Conservation (phyloP, 129 eudicot genomes). For the Lonicera japonica region DNA sequence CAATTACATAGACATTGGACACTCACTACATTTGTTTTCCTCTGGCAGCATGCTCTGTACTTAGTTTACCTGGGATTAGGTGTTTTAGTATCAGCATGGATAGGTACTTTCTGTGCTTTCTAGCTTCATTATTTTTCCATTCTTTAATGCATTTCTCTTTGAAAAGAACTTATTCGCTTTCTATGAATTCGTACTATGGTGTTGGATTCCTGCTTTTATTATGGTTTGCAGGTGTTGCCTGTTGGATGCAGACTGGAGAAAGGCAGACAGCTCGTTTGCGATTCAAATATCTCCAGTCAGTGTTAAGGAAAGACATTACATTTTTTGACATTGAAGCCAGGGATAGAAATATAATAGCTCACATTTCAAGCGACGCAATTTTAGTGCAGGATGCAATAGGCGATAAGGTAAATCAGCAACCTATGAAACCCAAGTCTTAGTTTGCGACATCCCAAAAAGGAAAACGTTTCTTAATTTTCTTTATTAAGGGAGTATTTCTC, state of each 20-base stretch:
- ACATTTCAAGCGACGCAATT: slow-evolving; percentile 76
- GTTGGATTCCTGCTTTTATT: background rate
- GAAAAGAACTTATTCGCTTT: background rate
- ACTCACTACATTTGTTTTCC: slow-evolving; percentile 10
- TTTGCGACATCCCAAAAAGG: background rate
- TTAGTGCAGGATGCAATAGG: slow-evolving; percentile 88
- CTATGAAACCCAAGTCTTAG: too few species aligned
- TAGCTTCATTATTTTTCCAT: background rate
- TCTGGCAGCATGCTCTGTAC: slow-evolving; percentile 62
- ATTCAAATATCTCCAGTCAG: slow-evolving; percentile 54
- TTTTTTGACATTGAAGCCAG: slow-evolving; percentile 75
- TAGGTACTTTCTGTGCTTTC: slow-evolving; percentile 34
- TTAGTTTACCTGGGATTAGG: slow-evolving; percentile 74
- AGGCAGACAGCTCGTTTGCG: slow-evolving; percentile 77
- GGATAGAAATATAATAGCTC: slow-evolving; percentile 44
- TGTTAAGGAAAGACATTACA: slow-evolving; percentile 52
- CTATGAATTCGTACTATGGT: background rate
- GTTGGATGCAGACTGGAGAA: slow-evolving; percentile 85
- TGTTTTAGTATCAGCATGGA: slow-evolving; percentile 70
- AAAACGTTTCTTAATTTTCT: background rate
- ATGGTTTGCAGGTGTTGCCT: slow-evolving; percentile 70
- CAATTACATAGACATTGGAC: background rate
- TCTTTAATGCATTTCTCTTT: background rate
- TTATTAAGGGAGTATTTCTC: background rate
- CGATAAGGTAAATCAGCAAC: slow-evolving; percentile 56